Conservation (phyloP, 768 basidiomycete species). For the Kwoniella botswanensis region DNA sequence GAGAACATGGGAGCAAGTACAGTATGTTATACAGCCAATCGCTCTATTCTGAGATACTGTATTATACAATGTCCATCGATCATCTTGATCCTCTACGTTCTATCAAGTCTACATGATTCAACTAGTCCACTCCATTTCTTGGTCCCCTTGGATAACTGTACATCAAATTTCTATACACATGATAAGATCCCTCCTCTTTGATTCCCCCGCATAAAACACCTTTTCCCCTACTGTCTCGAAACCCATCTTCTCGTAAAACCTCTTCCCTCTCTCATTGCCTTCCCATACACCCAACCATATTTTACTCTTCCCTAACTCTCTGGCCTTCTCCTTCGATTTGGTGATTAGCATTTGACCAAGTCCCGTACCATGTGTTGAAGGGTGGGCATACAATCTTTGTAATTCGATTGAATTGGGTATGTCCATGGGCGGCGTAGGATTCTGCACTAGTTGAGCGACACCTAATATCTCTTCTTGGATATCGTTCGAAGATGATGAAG, state of each 20-base stretch:
- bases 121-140: too few relatives aligned
- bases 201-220: constrained; percentile 20
- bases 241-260: constrained; percentile 31
- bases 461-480: constrained; percentile 15
- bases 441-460: constrained; percentile 18
- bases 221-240: constrained; percentile 23
- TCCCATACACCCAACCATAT: constrained; percentile 36
- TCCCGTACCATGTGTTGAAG: constrained; percentile 19
- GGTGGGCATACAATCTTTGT: constrained; percentile 21
- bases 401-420: constrained; percentile 8
- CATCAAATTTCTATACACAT: constrained; percentile 1
- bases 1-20: too few relatives aligned
- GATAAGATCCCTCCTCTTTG: constrained; percentile 20
- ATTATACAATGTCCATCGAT: too few relatives aligned
- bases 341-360: constrained; percentile 3
- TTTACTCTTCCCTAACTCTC: constrained; percentile 10
- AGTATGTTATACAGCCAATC: too few relatives aligned
- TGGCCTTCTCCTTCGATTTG: constrained; percentile 3
- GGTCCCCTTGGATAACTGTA: background rate
- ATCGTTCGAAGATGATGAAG: background rate
- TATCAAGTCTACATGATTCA: background rate
- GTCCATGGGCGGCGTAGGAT: constrained; percentile 7
- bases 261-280: constrained; percentile 18
- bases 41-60: too few relatives aligned
- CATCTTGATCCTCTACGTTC: background rate